Percentiles rank a stretch among this genome's conserved stretches.
phyloP scores from a whole-genome alignment of 2,329 filamentous ascomycete genomes.

The Trichocomaceae sp. region DNA sequence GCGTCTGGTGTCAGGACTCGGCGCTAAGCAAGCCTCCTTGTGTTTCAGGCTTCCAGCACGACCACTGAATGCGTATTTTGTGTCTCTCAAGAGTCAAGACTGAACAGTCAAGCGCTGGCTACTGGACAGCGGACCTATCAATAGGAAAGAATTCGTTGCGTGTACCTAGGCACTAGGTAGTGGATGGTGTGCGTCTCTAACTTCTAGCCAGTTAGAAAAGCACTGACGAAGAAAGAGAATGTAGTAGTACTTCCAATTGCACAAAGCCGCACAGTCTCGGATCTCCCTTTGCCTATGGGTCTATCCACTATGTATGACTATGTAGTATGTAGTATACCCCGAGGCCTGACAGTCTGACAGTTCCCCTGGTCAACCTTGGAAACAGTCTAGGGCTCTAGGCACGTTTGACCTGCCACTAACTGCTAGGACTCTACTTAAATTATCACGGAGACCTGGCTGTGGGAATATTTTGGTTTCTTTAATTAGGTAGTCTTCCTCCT shows the following conservation, averaged over 20 bases:
- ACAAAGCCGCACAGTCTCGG: too few relatives aligned
- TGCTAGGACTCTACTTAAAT: background rate
- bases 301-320: background rate
- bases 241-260: too few relatives aligned
- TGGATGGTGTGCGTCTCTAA: too few relatives aligned
- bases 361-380: conserved; percentile 6
- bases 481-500: background rate
- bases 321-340: background rate
- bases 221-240: too few relatives aligned
- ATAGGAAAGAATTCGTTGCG: too few relatives aligned
- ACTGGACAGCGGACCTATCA: too few relatives aligned
- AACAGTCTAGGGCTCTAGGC: background rate
- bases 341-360: background rate
- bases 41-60: background rate
- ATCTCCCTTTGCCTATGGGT: too few relatives aligned
- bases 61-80: background rate
- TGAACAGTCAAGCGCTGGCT: too few relatives aligned
- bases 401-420: conserved; percentile 8
- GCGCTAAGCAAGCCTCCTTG: background rate
- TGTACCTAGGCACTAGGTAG: too few relatives aligned
- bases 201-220: too few relatives aligned
- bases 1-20: conserved; percentile 5
- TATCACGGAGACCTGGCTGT: background rate
- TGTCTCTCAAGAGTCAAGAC: too few relatives aligned
- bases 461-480: background rate